Evolutionary conservation across 306 rosid species (phyloP).

Genomic region (Quercus aquifolioides): DNA sequence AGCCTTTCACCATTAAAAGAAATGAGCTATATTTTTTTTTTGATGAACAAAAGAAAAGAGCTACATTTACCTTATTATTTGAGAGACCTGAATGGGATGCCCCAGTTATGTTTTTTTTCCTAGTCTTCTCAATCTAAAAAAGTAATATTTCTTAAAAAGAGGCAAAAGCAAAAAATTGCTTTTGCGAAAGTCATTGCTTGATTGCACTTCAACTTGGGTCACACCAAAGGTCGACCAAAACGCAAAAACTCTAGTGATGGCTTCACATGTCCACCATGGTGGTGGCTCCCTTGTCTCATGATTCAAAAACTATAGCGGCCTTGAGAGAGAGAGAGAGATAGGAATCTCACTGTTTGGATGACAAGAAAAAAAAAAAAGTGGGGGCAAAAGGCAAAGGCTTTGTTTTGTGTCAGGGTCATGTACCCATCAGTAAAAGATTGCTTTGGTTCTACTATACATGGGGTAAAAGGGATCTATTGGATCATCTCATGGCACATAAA

Average conservation of each 20-base stretch:
- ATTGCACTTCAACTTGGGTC: conserved; percentile 52
- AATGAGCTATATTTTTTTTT: too few species aligned
- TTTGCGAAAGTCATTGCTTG: conserved; percentile 50
- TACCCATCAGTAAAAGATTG: conserved; percentile 9
- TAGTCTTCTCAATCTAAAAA: conserved; percentile 8
- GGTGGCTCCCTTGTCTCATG: conserved; percentile 71
- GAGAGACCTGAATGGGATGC: background rate
- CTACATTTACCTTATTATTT: too few species aligned
- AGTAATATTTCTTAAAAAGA: conserved; percentile 23
- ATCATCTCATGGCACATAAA: conserved; percentile 29
- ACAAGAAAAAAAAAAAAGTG: conserved; percentile 17
- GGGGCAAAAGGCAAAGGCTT: background rate
- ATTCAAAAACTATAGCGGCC: conserved; percentile 40
- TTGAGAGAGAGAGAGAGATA: conserved; percentile 1
- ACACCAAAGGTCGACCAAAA: conserved; percentile 41
- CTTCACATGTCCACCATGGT: conserved; percentile 60
- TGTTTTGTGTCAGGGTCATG: conserved; percentile 1
- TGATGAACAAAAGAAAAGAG: too few species aligned
- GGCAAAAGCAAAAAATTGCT: conserved; percentile 47
- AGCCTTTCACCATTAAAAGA: background rate
- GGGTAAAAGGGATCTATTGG: conserved; percentile 49
- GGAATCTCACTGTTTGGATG: conserved; percentile 9
- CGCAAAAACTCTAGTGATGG: conserved; percentile 40
- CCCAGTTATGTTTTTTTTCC: background rate
- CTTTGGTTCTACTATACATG: conserved; percentile 24